These are phyloP conservation scores for Fusarium musae DNA, from an alignment of 2,329 filamentous ascomycete species.

Conservation along the genomic window DNA sequence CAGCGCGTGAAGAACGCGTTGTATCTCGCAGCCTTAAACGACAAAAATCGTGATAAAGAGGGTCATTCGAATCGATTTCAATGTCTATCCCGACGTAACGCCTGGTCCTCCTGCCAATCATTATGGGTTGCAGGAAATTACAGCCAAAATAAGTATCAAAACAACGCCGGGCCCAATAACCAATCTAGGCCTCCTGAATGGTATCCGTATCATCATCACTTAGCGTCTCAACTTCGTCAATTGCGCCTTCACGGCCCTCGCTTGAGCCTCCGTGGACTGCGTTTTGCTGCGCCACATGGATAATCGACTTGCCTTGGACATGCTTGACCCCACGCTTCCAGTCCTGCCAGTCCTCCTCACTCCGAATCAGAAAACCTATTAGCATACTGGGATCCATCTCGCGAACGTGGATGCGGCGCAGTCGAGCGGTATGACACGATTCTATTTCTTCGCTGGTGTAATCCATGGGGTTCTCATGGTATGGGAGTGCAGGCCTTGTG, in stretches of 20 bases:
- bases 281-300: conserved; percentile 82
- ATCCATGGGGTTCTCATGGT: conserved; percentile 63
- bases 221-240: conserved; percentile 90
- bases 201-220: conserved; percentile 75
- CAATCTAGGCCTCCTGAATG: conserved; percentile 44
- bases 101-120: conserved; percentile 19
- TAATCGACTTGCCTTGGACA: conserved; percentile 83
- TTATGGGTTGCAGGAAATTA: conserved; percentile 4
- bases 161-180: conserved; percentile 22
- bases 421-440: conserved; percentile 86
- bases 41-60: neutral
- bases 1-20: neutral
- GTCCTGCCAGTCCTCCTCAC: conserved; percentile 83
- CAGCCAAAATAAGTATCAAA: conserved; percentile 27
- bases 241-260: conserved; percentile 74
- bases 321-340: conserved; percentile 83
- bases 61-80: conserved; percentile 28
- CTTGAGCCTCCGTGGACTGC: conserved; percentile 63
- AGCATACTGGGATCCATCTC: conserved; percentile 99
- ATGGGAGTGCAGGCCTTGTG: conserved; percentile 79
- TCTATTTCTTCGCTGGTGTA: conserved; percentile 80
- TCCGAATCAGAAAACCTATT: conserved; percentile 87
- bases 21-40: neutral
- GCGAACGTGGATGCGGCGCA: conserved; percentile 83
- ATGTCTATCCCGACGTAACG: conserved; percentile 40